Evolutionary conservation across 768 basidiomycete genomes (phyloP), one percentile per base, ranked within the genome.

Genomic region (Boletus rufocinnamomeus): DNA sequence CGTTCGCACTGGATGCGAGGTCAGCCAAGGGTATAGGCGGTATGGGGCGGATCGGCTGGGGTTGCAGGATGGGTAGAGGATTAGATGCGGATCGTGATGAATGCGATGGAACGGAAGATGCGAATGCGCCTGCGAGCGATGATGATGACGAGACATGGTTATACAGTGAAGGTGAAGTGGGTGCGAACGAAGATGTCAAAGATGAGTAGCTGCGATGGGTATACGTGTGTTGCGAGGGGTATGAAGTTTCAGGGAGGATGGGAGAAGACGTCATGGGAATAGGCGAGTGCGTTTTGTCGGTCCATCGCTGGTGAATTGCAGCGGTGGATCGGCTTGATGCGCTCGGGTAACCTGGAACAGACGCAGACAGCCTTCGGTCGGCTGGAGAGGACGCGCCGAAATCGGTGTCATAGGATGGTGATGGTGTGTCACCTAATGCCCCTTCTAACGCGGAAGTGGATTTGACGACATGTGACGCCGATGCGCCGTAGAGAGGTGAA

Each of bases 41-140:
- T 57, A 73, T 73, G 1, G 73, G 73, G 0, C 72, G 72, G 43
- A 73, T 73, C 50, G 72, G 72, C 58, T 73, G 72, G 0, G 72
- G 72, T 52, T 73, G 72, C 3, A 68, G 23, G 23, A 73, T 73
- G n/a, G 72, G 73, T 17, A 73, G 23, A 10, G 25, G 70, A 30
- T 40, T 44, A 17, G 57, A 40, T 34, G 52, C 45, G 53, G 57
- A 53, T 56, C 65, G 63, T 54, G 66, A 59, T 50, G 62, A 47
- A 37, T 59, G 50, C 48, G 62, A 52, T 46, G 60, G 61, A 14
- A 41, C 56, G 47, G 62, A 58, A 37, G 66, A 56, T 23, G 56
- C 44, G 34, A 72, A 62, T 56, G 72, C 72, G 62, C 70, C 64
- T 9, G 69, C 64, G 30, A 73, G 69, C 2, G 72, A 68, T 27